Evolutionary conservation across 306 rosid genomes (phyloP), one percentile per base, ranked within the genome.

Genomic region (Crataegus laevigata): DNA sequence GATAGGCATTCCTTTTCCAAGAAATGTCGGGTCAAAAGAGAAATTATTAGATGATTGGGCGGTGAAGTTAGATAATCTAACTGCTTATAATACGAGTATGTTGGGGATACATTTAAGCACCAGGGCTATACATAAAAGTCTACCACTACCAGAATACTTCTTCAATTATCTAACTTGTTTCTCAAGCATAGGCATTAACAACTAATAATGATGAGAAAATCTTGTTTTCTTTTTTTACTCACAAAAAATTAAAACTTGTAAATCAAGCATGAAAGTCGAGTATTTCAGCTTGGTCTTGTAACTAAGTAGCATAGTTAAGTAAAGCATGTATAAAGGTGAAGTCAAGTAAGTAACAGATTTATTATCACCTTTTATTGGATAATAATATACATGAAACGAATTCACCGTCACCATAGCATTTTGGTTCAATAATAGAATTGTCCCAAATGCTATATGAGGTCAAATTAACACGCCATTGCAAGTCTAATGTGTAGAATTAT

Each of bases 31-130:
- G 81, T 71, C 81, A 34, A 72, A 29, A 62, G 64, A 55, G 8
- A 75, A 64, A 79, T 77, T 36, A 4, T 50, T 11, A 57, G 32
- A 21, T 19, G 28, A 45, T 64, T 30, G 52, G 54, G 54, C 17
- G 80, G 73, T 36, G 70, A 68, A 45, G 61, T 77, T 78, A 62
- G 75, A 60, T 75, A 24, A 64, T 50, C 74, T 26, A 36, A 79
- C 73, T 69, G 71, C 12, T 54, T 15, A 17, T 12, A 71, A 58
- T 22, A 47, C 54, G 15, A 22, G 71, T 24, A 22, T 58, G 29
- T 58, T n/a, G 26, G 14, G 18, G 40, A 36, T 22, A 22, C 13
- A 57, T n/a, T 9, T 57, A 57, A 57, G 28, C 61, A 57, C 62
- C 62, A 22, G 54, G 62, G 11, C 15, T 22, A 22, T 30, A 36